phyloP scores from a whole-genome alignment of 1,284 basidiomycete species.

The Ustilago tritici region DNA sequence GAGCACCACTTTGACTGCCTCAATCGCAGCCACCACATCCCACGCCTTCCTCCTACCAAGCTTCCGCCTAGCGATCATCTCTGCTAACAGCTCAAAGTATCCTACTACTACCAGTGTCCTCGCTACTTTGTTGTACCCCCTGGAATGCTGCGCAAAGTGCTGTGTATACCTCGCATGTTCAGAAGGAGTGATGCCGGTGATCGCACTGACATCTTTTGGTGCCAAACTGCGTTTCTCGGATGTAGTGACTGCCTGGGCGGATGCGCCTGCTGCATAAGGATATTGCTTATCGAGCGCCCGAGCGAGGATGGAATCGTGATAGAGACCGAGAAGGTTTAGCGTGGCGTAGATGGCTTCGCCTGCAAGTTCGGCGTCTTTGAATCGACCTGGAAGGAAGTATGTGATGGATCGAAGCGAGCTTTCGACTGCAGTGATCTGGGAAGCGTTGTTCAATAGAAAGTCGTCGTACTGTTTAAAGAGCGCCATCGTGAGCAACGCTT shows the following conservation, averaged over 20 bases:
- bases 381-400: slow-evolving; percentile 93
- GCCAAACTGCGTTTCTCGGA: slow-evolving; percentile 14
- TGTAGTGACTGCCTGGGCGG: not conserved
- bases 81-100: slow-evolving; percentile 69
- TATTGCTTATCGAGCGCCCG: slow-evolving; percentile 58
- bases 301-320: slow-evolving; percentile 71
- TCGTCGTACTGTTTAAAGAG: slow-evolving; percentile 63
- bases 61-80: slow-evolving; percentile 70
- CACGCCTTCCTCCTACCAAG: slow-evolving; percentile 64
- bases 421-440: slow-evolving; percentile 81
- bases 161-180: slow-evolving; percentile 70
- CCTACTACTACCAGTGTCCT: slow-evolving; percentile 66
- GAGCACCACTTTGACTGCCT: slow-evolving; percentile 69
- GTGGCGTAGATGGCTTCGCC: slow-evolving; percentile 69
- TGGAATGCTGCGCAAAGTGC: slow-evolving; percentile 65
- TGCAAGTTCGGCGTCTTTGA: slow-evolving; percentile 90
- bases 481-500: slow-evolving; percentile 37
- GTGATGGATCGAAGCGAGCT: slow-evolving; percentile 87
- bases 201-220: slow-evolving; percentile 7
- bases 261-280: slow-evolving; percentile 1
- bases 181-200: slow-evolving; percentile 56
- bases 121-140: slow-evolving; percentile 66
- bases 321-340: slow-evolving; percentile 70
- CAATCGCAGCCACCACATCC: slow-evolving; percentile 70
- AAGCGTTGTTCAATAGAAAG: slow-evolving; percentile 65